Evolutionary conservation across 1,284 basidiomycete genomes (phyloP), one percentile per base, ranked within the genome.

Genomic region (Heterobasidion irregulare): DNA sequence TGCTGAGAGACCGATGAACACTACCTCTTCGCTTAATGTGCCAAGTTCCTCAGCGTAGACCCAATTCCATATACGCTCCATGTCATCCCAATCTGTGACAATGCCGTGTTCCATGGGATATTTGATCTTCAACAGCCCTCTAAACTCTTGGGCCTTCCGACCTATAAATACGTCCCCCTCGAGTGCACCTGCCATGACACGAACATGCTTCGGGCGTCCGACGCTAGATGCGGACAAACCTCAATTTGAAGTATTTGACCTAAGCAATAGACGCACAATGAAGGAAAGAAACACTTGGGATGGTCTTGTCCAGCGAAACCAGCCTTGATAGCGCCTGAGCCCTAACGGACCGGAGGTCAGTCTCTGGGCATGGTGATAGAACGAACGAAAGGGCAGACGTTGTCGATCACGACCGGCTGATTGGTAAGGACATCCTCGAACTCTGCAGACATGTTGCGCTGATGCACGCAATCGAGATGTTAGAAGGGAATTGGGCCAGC

Each of bases 91-190:
- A 74, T 98, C 92, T 33, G 90, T 92, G 6, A 94, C 91, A 57
- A 94, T 89, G 16, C 92, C 92, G 70, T 94, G 92, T 68, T 95
- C 92, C 84, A 98, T 97, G n/a, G 95, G 95, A 68, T 98, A 98
- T 70, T 94, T 94, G 64, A 98, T 96, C 77, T 96, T 96, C 59
- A 98, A 78, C 59, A 98, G 74, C 10, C 95, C 95, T 57, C 94
- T 79, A 62, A 93, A 88, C 66, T 98, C 95, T 72, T 98, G 95
- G 6, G 95, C 95, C 62, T 88, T 85, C 65, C 88, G 79, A 12
- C 95, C 94, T 57, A 98, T 97, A 72, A 97, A 98, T 49, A 89
- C 83, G 63, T 95, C 93, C 2, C 92, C 92, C 69, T 95, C 92
- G 34, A 97, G 75, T 50, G 92, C 92, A 59, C 94, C 95, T 6